These are phyloP conservation scores for Scleroderma bovista DNA, from an alignment of 768 basidiomycete species.

Conservation along the genomic window DNA sequence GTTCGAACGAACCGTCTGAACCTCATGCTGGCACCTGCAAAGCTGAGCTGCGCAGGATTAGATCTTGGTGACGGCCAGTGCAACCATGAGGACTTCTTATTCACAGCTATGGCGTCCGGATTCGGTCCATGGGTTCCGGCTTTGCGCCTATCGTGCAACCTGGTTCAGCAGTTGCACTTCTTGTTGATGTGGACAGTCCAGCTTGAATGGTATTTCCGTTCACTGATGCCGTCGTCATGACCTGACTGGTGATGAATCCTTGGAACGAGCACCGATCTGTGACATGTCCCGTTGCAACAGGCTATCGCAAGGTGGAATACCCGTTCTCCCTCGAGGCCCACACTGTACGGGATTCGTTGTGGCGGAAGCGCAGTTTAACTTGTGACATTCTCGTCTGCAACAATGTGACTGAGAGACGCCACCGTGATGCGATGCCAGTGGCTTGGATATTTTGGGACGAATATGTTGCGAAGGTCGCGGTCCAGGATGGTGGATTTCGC, in stretches of 20 bases:
- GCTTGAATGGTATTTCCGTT: constrained; percentile 3
- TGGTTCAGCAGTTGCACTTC: neutral
- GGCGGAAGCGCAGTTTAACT: neutral
- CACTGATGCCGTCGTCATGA: neutral
- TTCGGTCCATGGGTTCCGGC: constrained; percentile 1
- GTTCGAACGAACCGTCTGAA: neutral
- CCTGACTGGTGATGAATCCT: neutral
- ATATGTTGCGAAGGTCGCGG: neutral
- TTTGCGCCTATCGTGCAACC: constrained; percentile 1
- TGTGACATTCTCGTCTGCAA: too few species aligned
- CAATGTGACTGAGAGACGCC: too few species aligned
- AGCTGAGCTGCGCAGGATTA: neutral
- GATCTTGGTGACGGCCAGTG: neutral
- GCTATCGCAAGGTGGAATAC: neutral
- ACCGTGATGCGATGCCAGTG: neutral
- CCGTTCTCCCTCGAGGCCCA: neutral
- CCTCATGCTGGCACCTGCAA: neutral
- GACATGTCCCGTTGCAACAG: neutral
- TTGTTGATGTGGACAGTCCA: neutral
- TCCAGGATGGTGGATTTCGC: too few species aligned
- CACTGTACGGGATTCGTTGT: neutral
- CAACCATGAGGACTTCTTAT: constrained; percentile 4
- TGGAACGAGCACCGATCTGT: neutral
- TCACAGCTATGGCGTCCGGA: neutral
- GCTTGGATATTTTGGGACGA: neutral